These are phyloP conservation scores for Diaporthe vexans DNA, from an alignment of 2,329 filamentous ascomycete genomes.

Conservation along the genomic window DNA sequence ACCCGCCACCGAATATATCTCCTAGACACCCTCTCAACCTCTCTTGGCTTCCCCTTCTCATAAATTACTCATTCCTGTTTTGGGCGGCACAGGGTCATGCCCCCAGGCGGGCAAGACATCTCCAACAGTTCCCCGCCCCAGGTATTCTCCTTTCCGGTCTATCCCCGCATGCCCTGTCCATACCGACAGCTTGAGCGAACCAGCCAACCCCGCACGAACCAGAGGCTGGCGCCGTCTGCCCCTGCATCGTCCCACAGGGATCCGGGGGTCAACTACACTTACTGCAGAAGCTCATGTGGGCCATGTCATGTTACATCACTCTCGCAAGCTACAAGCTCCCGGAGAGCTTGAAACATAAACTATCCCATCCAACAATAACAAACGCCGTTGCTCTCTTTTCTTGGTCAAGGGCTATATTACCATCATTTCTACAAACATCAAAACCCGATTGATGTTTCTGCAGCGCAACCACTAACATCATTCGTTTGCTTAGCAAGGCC, in stretches of 20 bases:
- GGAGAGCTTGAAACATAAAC: constrained; percentile 6
- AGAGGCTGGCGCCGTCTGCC: constrained; percentile 16
- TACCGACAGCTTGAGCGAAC: neutral
- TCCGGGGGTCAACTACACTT: constrained; percentile 7
- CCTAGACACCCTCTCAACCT: neutral
- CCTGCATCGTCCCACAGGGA: constrained; percentile 28
- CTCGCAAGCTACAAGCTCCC: constrained; percentile 5
- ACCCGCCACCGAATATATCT: neutral
- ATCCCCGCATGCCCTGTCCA: neutral
- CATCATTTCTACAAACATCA: constrained; percentile 8
- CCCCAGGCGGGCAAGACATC: neutral
- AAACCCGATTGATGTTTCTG: neutral
- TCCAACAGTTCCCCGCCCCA: constrained; percentile 3
- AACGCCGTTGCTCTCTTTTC: neutral
- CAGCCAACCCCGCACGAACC: constrained; percentile 22
- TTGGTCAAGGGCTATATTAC: neutral
- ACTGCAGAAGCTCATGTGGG: constrained; percentile 21
- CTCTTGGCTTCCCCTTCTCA: neutral
- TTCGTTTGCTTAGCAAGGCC: constrained; percentile 23
- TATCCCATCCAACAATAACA: neutral
- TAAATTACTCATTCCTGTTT: neutral
- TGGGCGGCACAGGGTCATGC: neutral
- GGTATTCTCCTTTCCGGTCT: neutral
- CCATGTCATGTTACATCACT: constrained; percentile 20
- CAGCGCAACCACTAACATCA: constrained; percentile 27